Conservation (phyloP, 2,329 filamentous ascomycete species). For the Fusarium concolor region DNA sequence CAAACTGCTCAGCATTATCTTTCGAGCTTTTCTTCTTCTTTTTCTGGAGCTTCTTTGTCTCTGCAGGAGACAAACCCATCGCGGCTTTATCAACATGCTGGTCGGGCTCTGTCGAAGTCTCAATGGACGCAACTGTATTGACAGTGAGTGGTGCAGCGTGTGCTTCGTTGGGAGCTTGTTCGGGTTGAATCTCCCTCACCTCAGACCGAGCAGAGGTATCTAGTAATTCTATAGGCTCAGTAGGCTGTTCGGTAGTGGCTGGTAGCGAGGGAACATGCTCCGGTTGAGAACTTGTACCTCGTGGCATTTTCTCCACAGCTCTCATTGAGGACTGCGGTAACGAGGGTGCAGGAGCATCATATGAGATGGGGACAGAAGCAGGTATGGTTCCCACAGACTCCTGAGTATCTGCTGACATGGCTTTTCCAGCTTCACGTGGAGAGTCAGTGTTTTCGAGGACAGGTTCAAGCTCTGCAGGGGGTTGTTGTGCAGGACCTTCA, state of each 20-base stretch:
- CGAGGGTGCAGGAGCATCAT: background rate
- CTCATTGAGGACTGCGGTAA: too few species aligned
- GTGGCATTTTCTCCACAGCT: too few species aligned
- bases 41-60: constrained; percentile 16
- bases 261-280: background rate
- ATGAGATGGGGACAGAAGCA: background rate
- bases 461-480: background rate
- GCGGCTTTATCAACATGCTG: background rate
- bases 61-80: constrained; percentile 4
- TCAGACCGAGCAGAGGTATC: background rate
- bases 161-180: background rate
- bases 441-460: background rate
- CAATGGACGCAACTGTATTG: background rate
- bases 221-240: background rate
- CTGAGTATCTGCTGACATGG: background rate
- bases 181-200: background rate
- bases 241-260: background rate
- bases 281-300: background rate
- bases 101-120: background rate
- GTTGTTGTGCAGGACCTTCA: background rate
- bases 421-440: background rate
- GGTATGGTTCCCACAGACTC: background rate
- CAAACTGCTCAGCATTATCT: background rate
- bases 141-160: background rate
- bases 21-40: background rate